Conservation (phyloP, 768 basidiomycete species). For the Pleurotus giganteus region DNA sequence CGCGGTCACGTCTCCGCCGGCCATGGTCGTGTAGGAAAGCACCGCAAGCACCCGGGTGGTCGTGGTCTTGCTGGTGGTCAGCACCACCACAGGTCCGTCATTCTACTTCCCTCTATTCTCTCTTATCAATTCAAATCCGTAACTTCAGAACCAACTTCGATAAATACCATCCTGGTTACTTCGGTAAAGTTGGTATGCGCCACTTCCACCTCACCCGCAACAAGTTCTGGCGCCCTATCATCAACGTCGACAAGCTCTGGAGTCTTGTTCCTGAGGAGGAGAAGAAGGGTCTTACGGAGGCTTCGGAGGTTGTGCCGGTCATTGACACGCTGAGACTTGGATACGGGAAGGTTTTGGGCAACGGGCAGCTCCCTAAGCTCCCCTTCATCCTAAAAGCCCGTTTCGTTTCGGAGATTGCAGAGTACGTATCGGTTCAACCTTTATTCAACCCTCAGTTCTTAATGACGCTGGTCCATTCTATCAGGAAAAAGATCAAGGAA, state of each 20-base stretch:
- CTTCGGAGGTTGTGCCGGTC: constrained; percentile 87
- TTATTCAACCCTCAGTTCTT: background rate
- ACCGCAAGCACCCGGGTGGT: constrained; percentile 99
- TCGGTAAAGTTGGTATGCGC: constrained; percentile 99
- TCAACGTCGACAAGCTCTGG: constrained; percentile 99
- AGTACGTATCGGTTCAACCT: constrained; percentile 41
- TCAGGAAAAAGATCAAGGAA: constrained; percentile 79
- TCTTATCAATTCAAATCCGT: background rate
- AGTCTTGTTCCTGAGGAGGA: constrained; percentile 83
- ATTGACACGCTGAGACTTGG: constrained; percentile 84
- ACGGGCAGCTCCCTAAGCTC: constrained; percentile 85
- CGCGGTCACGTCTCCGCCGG: constrained; percentile 99
- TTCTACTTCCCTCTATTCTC: background rate
- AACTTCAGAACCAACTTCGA: constrained; percentile 85
- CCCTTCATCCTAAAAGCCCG: constrained; percentile 99
- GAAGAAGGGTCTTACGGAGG: constrained; percentile 71
- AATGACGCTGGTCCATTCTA: constrained; percentile 7
- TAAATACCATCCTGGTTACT: constrained; percentile 99
- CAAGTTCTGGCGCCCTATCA: constrained; percentile 86
- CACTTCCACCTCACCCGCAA: constrained; percentile 96
- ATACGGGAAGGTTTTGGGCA: constrained; percentile 94
- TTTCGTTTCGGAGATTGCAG: constrained; percentile 85
- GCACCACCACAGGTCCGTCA: constrained; percentile 93
- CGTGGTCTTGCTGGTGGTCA: constrained; percentile 99
- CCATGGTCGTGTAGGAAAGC: constrained; percentile 99